Conservation (phyloP, 305 asterid genomes). For the Withania somnifera region DNA sequence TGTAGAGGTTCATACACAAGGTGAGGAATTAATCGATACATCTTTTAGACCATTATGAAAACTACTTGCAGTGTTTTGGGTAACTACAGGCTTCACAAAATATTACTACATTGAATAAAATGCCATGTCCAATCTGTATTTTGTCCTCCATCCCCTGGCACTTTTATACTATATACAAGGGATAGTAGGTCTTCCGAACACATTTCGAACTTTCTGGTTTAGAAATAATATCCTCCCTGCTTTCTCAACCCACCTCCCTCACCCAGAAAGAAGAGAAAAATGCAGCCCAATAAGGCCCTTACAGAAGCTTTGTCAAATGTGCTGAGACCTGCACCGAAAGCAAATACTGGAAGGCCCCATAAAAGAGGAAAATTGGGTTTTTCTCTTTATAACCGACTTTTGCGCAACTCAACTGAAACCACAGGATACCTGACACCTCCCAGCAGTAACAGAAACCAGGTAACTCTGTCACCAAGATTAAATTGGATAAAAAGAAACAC, state of each 20-base stretch:
- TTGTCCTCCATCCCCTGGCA: not conserved
- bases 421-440: too few relatives aligned
- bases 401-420: too few relatives aligned
- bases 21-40: not conserved
- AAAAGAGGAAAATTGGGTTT: not conserved
- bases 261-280: too few relatives aligned
- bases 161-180: too few relatives aligned
- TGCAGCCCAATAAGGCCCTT: conserved; percentile 6
- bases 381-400: too few relatives aligned
- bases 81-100: not conserved
- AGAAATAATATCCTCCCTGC: not conserved
- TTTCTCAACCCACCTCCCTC: not conserved
- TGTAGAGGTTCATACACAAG: not conserved
- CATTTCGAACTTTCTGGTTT: not conserved
- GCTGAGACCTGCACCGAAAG: conserved; percentile 62
- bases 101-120: not conserved
- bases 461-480: too few relatives aligned
- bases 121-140: not conserved
- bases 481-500: too few relatives aligned
- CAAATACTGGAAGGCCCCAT: conserved; percentile 74
- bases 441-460: too few relatives aligned
- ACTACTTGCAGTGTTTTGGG: not conserved
- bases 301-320: conserved; percentile 76
- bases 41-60: too few relatives aligned
- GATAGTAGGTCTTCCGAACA: not conserved